Conservation (phyloP, 208 protist species). For the Wallacemonas sp. region DNA sequence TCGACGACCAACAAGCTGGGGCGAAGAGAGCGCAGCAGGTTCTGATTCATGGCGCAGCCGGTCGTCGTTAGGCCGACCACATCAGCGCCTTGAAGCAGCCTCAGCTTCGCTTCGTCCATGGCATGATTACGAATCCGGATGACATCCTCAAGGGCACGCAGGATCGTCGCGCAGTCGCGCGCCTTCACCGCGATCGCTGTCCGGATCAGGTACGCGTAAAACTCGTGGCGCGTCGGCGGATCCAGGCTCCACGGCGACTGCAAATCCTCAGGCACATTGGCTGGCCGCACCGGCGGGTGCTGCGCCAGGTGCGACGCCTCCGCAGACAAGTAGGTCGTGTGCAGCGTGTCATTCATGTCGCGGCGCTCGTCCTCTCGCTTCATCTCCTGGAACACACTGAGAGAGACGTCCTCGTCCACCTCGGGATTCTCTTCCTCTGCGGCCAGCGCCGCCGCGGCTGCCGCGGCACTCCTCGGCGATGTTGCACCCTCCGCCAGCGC, state of each 20-base stretch:
- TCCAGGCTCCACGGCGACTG: conserved; percentile 85
- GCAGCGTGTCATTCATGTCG: conserved; percentile 68
- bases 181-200: conserved; percentile 72
- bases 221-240: conserved; percentile 67
- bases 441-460: conserved; percentile 17
- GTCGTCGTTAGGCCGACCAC: conserved; percentile 94
- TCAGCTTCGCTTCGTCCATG: conserved; percentile 74
- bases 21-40: conserved; percentile 76
- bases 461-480: background rate
- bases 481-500: background rate
- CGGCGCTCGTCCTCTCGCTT: conserved; percentile 73
- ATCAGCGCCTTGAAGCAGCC: conserved; percentile 75
- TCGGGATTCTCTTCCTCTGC: conserved; percentile 14
- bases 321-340: conserved; percentile 65
- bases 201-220: conserved; percentile 85
- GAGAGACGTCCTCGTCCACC: conserved; percentile 64
- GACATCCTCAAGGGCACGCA: conserved; percentile 68
- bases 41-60: conserved; percentile 89
- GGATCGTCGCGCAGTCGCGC: conserved; percentile 66
- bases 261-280: conserved; percentile 62
- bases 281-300: conserved; percentile 48
- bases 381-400: conserved; percentile 91
- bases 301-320: conserved; percentile 65
- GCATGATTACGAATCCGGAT: conserved; percentile 81
- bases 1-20: conserved; percentile 92